These are phyloP conservation scores for Seiridium cupressi DNA, from an alignment of 2,329 filamentous ascomycete genomes.

Conservation along the genomic window DNA sequence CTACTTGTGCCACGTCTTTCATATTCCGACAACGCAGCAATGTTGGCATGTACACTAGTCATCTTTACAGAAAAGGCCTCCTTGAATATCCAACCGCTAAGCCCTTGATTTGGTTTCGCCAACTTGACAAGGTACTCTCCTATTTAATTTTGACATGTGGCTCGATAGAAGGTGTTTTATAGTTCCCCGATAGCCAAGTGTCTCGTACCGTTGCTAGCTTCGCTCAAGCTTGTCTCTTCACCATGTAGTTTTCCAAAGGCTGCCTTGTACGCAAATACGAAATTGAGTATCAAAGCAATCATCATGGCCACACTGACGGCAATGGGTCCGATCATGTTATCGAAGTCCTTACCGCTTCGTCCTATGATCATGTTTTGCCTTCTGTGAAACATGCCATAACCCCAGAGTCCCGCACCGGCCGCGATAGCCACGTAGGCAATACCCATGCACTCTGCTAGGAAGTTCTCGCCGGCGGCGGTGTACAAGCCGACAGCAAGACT, in stretches of 20 bases:
- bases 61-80: too few species aligned
- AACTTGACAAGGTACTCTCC: too few species aligned
- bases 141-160: too few species aligned
- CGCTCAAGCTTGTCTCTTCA: not conserved
- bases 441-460: constrained; percentile 76
- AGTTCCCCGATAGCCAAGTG: not conserved
- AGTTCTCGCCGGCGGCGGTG: constrained; percentile 80
- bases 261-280: constrained; percentile 65
- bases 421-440: constrained; percentile 80
- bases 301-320: constrained; percentile 79
- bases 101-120: too few species aligned
- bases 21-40: too few species aligned
- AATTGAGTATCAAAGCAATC: constrained; percentile 79
- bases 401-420: constrained; percentile 82
- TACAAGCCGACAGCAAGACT: constrained; percentile 81
- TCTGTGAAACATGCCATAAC: constrained; percentile 77
- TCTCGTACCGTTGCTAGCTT: not conserved
- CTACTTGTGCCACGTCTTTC: too few species aligned
- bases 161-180: not conserved
- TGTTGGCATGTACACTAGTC: too few species aligned
- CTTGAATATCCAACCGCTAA: too few species aligned
- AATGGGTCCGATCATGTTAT: constrained; percentile 81
- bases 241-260: constrained; percentile 5
- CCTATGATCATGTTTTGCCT: constrained; percentile 77
- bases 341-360: constrained; percentile 88